Base-by-base conservation (phyloP, 805 yeast species). In the Sugiyamaella floridensis region DNA sequence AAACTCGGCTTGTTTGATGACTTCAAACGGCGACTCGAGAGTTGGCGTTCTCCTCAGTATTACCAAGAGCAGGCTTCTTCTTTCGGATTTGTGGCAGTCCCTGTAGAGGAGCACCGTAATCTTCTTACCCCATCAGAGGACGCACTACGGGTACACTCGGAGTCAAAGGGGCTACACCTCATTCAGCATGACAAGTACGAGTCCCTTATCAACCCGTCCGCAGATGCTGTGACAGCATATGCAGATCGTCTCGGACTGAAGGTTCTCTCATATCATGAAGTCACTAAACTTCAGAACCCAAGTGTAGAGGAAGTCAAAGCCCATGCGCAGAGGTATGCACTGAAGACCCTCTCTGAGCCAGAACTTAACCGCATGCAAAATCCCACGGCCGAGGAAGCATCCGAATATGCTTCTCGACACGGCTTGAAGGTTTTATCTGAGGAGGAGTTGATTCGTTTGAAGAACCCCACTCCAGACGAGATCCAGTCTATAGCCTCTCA, bases 401-500 rank as follows among this genome's bases (percentile, higher is more conserved):
- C 45, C 6, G 16, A 37, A 7, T 34, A 18, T 12, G 51, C 66
- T 7, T 58, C 55, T 10, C 51, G 53, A 40, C 63, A 60, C 43
- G 60, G 61, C 2, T 40, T 63, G 37, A 60, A 58, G 28, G 51
- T 60, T 6, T 29, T 63, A 4, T 46, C 60, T 22, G 43, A 34
- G 14, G 64, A 59, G 19, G 65, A 62, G 46, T 55, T 59, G 32
- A 55, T 53, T 2, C 48, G 28, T 2, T 49, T 58, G 40, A 18
- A 48, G 53, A 44, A 63, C 43, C 58, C 74, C 61, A 61, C 63
- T 57, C 32, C 53, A 40, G 49, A 45, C 7, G 50, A 53, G 43
- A 37, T 55, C 20, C 40, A 15, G 16, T 32, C 11, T 5, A 49
- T 29, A 4, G 58, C 57, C 28, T 16, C n/a, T 14, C 43, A 48